These are phyloP conservation scores for Daldinia caldariorum DNA, from an alignment of 495 filamentous ascomycete genomes.

Conservation along the genomic window DNA sequence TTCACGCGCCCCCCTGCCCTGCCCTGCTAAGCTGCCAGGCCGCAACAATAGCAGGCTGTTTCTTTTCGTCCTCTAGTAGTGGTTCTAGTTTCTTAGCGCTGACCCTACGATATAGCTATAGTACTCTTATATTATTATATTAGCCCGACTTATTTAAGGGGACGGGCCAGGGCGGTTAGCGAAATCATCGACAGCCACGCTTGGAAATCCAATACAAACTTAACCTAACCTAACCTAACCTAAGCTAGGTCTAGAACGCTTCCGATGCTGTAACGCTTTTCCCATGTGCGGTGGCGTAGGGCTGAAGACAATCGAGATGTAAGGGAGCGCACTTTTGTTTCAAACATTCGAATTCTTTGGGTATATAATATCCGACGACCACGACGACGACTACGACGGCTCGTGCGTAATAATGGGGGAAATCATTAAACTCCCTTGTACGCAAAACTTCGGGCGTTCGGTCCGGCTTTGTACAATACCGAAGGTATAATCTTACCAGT, in stretches of 20 bases:
- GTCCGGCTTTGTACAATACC: not conserved
- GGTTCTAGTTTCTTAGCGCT: not conserved
- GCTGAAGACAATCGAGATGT: constrained; percentile 5
- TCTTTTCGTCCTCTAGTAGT: not conserved
- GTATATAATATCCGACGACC: constrained; percentile 1
- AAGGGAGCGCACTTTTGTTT: not conserved
- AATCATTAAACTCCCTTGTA: not conserved
- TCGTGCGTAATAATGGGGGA: not conserved
- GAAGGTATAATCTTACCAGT: not conserved
- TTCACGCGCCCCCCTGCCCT: not conserved
- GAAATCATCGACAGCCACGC: not conserved
- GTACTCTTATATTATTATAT: no score
- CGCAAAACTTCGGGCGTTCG: not conserved
- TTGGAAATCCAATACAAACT: not conserved
- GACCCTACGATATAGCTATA: no score
- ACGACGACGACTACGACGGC: not conserved
- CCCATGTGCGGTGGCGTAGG: constrained; percentile 7
- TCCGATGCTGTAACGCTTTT: not conserved
- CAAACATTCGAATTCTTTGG: not conserved
- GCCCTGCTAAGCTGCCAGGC: not conserved
- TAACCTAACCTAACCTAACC: no score
- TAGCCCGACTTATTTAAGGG: not conserved
- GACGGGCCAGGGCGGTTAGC: not conserved
- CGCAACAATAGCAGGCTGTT: not conserved
- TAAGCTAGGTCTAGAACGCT: constrained; percentile 1